Base-by-base conservation (phyloP, 768 basidiomycete genomes). In the Auriscalpium orientale region DNA sequence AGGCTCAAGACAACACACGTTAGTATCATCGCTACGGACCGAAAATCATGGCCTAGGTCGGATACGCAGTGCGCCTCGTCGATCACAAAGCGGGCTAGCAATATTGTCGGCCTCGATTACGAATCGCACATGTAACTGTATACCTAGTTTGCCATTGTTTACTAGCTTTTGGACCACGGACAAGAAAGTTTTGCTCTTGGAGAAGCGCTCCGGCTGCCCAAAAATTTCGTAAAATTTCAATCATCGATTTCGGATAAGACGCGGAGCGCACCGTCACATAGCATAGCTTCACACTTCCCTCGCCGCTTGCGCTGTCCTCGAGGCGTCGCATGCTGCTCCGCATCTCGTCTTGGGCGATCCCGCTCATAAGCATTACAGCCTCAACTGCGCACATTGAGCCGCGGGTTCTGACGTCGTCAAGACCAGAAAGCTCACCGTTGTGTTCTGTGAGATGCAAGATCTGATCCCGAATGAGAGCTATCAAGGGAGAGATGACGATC, bases 61-160 rank as follows among this genome's bases (percentile, higher is more conserved):
- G 89, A 89, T 36, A 90, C 83, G 59, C 89, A 93, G 57, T 93
- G 89, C 1, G 90, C 89, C 68, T 92, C 89, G 65, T 97, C 95
- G 20, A 98, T 86, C 4, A 95, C 90, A 58, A 98, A 83, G 20
- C 90, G 80, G 10, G 81, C 87, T 89, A 48, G 16, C 51, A 16
- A 53, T 45, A 8, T 22, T 55, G 47, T 20, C 15, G 38, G 35
- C 38, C 48, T 18, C 28, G 53, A 12, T n/a, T 21, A 49, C 20
- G 43, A 40, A 11, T 13, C 16, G 40, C 33, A 54, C 51, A n/a
- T 2, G 4, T 28, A 28, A 7, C 28, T 28, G 55, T 72, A 55
- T 65, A 84, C 89, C 82, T 37, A 94, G 71, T 60, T 82, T 81
- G 21, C 78, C 77, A 1, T 73, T 77, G 2, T 74, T 70, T 18